Base-by-base conservation (phyloP, 1,284 basidiomycete genomes). In the Mycena sp. region DNA sequence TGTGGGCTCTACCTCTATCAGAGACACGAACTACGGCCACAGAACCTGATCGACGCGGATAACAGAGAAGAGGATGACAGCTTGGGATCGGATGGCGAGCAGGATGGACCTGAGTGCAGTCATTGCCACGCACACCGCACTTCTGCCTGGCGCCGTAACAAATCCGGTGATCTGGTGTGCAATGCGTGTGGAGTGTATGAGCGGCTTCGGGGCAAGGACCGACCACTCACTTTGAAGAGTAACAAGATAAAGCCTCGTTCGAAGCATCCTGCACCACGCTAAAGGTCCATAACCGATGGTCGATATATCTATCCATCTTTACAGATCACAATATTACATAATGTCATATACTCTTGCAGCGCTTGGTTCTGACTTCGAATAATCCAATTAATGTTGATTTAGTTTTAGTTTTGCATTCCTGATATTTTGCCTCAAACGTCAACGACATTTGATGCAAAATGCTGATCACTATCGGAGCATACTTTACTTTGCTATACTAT, bases 1-100 rank as follows among this genome's bases (percentile, higher is more conserved):
- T 95, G 93, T 67, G 93, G 93, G 16, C 77, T 95, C 21, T 59
- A 60, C 29, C 48, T 57, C 3, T 12, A 28, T 16, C 58, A 56
- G 40, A 52, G 43, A 10, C 44, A 44, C 6, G 28, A 50, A 23
- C 53, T 29, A 4, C 60, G 60, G 4, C 60, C 60, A n/a, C 45
- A 50, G 53, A 43, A 21, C 12, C 48, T 62, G 7, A 62, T 62
- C 14, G 54, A 62, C 35, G 59, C 37, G 9, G 52, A 60, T 38
- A n/a, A n/a, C n/a, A n/a, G n/a, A n/a, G 54, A 48, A 2, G 41
- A 41, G 2, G 25, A 11, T 6, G 23, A 16, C 16, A 46, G 26
- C 38, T 35, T 14, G 32, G 53, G 9, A 17, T 12, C 25, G 4
- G 26, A 32, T 17, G 46, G 21, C 26, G 46, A 40, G 16, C 37